Evolutionary conservation across 805 yeast species (phyloP).

Genomic region (Zygoascus tannicola): DNA sequence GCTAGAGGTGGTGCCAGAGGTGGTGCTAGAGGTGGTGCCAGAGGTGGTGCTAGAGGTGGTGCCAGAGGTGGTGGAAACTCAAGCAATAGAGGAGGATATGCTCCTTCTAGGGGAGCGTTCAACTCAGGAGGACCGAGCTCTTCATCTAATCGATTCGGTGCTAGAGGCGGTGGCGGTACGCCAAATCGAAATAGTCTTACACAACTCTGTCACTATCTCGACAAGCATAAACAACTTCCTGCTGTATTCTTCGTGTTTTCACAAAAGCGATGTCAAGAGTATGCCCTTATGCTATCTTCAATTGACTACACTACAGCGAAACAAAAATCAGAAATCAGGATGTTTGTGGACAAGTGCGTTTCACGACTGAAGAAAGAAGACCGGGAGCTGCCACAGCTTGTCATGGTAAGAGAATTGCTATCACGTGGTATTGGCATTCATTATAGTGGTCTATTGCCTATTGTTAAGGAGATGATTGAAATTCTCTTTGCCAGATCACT

Average conservation of each 20-base stretch:
- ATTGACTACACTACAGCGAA: conserved; percentile 73
- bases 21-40: conserved; percentile 25
- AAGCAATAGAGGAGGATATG: too few relatives aligned
- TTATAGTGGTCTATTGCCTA: conserved; percentile 89
- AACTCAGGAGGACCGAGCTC: conserved; percentile 22
- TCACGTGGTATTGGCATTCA: conserved; percentile 92
- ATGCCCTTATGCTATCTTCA: conserved; percentile 67
- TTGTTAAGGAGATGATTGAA: conserved; percentile 88
- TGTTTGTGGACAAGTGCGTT: conserved; percentile 87
- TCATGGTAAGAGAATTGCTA: conserved; percentile 70
- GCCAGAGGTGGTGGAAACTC: conserved; percentile 26
- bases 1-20: conserved; percentile 31
- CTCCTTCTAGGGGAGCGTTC: conserved; percentile 16
- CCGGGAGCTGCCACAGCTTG: conserved; percentile 84
- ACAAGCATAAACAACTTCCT: conserved; percentile 65
- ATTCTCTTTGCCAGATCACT: conserved; percentile 79
- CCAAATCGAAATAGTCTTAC: conserved; percentile 59
- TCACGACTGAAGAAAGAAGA: conserved; percentile 84
- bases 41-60: conserved; percentile 26
- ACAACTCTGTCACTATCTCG: conserved; percentile 59
- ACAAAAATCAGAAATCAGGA: conserved; percentile 84
- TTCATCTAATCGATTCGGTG: conserved; percentile 1
- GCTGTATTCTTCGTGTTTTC: conserved; percentile 92
- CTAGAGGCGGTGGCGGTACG: conserved; percentile 40
- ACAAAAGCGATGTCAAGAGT: conserved; percentile 86